Conservation (phyloP, 345 rosid species). For the Populus euphratica region DNA sequence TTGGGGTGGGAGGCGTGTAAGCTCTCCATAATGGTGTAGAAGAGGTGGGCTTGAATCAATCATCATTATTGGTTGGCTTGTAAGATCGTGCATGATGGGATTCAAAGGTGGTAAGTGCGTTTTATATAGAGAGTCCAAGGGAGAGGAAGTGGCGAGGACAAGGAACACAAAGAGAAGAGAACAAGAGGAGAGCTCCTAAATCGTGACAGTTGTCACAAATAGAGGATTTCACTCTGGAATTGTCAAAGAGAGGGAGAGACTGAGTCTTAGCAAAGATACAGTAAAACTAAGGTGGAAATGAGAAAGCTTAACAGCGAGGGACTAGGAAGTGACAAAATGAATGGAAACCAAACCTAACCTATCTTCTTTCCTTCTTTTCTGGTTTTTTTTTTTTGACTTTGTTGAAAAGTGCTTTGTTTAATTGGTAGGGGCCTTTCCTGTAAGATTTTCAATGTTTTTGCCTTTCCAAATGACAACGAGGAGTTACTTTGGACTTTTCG, state of each 20-base stretch:
- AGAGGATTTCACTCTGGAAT: slow-evolving; percentile 25
- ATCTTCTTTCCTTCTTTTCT: background rate
- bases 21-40: slow-evolving; percentile 22
- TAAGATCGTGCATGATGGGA: background rate
- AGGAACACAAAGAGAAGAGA: slow-evolving; percentile 26
- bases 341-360: background rate
- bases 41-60: slow-evolving; percentile 41
- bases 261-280: background rate
- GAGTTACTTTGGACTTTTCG: background rate
- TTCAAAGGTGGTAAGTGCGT: background rate
- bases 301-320: background rate
- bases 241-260: slow-evolving; percentile 27
- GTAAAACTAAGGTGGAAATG: background rate
- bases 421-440: background rate
- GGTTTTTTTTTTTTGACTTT: background rate
- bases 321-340: background rate
- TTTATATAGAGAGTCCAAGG: slow-evolving; percentile 5
- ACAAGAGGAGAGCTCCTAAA: slow-evolving; percentile 20
- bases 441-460: background rate
- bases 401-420: background rate
- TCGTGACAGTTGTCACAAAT: slow-evolving; percentile 40
- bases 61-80: slow-evolving; percentile 4
- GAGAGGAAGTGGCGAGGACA: background rate
- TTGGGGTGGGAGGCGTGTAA: slow-evolving; percentile 8
- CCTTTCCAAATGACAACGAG: background rate